Base-by-base conservation (phyloP, 1,139 yeast genomes). In the Geotrichum siamense region DNA sequence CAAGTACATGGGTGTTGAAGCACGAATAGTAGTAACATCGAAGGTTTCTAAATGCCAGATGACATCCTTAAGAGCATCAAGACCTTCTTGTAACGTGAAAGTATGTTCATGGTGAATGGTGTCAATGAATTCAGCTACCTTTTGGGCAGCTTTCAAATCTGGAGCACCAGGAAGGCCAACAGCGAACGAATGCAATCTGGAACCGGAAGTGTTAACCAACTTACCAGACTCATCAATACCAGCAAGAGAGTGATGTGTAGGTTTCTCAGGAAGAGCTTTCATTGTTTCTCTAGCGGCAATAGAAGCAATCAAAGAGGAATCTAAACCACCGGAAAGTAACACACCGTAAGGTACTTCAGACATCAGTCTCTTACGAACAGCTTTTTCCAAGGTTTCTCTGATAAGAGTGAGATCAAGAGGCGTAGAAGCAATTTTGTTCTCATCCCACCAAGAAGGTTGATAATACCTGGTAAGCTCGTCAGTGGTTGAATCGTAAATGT, bases 271-370 rank as follows among this genome's bases (percentile, higher is more conserved):
- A 47, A 79, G 76, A 45, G 96, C 96, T 65, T 76, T 79, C 52
- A 75, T 76, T 49, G 97, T 86, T 71, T 91, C 98, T 64, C 97
- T 78, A 31, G 97, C 91, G 48, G 97, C 98, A 61, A 91, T 91
- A 38, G 98, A 68, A 30, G 98, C 98, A 63, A 91, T 91, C 67
- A 91, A 75, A 34, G 96, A 86, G 41, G 97, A 87, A 66, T 91
- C 98, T 59, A 91, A 76, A 53, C 98, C 98, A 63, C 98, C 98
- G 30, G 96, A 86, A 56, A 91, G 74, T 57, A 91, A 72, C 38
- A 91, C 98, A 70, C 98, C 98, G 67, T 86, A 85, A 43, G 98
- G 97, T 50, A 91, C 98, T 71, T 91, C 98, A 46, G 97, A 93
- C 98, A 91, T 91, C 61, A 91, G 77, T 75, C 98, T 82, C 82